Evolutionary conservation across 2,329 filamentous ascomycete species (phyloP).

Genomic region (Trichoderma brevicompactum): DNA sequence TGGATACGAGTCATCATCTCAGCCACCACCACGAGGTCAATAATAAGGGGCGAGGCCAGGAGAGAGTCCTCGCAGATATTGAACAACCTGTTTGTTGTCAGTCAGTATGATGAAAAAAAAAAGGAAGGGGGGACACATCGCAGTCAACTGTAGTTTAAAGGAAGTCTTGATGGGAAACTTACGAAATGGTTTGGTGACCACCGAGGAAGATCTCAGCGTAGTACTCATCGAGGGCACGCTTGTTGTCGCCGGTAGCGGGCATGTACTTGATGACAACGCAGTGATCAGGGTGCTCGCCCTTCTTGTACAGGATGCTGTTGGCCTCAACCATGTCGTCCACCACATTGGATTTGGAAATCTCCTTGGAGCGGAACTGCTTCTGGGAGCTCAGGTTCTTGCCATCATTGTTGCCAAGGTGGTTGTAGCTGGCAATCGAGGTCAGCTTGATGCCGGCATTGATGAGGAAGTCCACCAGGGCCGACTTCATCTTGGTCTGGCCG

Average conservation of each 20-base stretch:
- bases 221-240: constrained; percentile 98
- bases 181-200: constrained; percentile 94
- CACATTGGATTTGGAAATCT: constrained; percentile 99
- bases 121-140: no score
- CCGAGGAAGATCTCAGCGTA: constrained; percentile 99
- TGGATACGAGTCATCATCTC: constrained; percentile 99
- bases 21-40: constrained; percentile 88
- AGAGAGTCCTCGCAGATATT: constrained; percentile 99
- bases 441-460: constrained; percentile 99
- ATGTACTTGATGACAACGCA: constrained; percentile 99
- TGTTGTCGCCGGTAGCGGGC: constrained; percentile 98
- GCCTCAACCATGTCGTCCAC: constrained; percentile 99
- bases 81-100: constrained; percentile 72
- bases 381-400: constrained; percentile 98
- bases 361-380: constrained; percentile 98
- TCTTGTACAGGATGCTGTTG: constrained; percentile 86
- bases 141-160: no score
- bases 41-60: constrained; percentile 93
- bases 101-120: constrained; percentile 30
- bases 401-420: constrained; percentile 99
- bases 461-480: constrained; percentile 95
- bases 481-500: constrained; percentile 99
- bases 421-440: constrained; percentile 98
- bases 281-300: constrained; percentile 95
- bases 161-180: constrained; percentile 41